Evolutionary conservation across 768 basidiomycete genomes (phyloP).

Genomic region (Mycena sanguinolenta): DNA sequence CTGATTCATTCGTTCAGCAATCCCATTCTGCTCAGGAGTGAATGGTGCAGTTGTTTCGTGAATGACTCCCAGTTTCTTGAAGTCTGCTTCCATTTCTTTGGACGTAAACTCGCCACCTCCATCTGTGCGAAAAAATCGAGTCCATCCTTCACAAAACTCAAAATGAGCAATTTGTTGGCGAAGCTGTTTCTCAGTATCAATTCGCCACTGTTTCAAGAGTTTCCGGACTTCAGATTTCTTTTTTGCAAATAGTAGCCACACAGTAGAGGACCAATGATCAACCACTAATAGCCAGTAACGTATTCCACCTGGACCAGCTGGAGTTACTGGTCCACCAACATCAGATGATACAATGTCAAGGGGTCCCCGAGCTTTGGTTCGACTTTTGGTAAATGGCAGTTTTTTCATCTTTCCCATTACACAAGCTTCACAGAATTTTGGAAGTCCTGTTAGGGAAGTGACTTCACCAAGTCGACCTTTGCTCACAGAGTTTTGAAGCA

Average conservation of each 20-base stretch:
- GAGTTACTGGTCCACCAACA: constrained; percentile 6
- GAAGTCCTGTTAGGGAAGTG: no score
- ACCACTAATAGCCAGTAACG: background rate
- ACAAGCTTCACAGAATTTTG: no score
- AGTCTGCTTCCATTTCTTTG: background rate
- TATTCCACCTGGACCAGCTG: background rate
- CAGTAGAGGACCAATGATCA: background rate
- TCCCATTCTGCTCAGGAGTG: background rate
- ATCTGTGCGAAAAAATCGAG: background rate
- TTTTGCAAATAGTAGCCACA: background rate
- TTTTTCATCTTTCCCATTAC: no score
- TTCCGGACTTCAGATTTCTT: background rate
- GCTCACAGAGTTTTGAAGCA: no score
- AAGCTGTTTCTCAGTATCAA: background rate
- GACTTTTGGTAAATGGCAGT: background rate
- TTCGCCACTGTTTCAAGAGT: background rate
- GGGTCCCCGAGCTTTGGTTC: background rate
- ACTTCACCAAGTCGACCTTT: no score
- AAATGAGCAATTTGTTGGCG: background rate
- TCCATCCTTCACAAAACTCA: background rate
- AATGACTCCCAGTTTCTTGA: background rate
- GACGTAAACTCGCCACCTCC: background rate
- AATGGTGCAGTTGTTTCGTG: background rate
- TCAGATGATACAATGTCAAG: background rate
- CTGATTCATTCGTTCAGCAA: background rate